These are phyloP conservation scores for Sporisorium iseilematis-ciliati DNA, from an alignment of 1,284 basidiomycete genomes.

Conservation along the genomic window DNA sequence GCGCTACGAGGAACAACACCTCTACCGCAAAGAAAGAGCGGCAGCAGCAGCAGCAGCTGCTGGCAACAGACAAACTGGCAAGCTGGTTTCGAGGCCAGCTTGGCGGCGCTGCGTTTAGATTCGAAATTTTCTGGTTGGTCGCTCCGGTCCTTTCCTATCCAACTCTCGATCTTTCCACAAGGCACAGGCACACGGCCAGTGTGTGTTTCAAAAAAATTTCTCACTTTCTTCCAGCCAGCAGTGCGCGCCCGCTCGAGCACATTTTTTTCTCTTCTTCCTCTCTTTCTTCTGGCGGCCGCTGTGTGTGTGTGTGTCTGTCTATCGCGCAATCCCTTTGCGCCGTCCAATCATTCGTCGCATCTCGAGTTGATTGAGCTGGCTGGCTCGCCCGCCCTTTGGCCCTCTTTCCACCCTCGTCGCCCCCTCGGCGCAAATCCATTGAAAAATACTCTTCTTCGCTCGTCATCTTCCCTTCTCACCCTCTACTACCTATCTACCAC, in stretches of 20 bases:
- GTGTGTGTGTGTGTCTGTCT: background rate
- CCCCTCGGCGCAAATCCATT: conserved; percentile 22
- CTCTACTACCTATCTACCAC: conserved; percentile 50
- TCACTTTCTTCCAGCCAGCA: conserved; percentile 7
- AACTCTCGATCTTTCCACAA: conserved; percentile 21
- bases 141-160: conserved; percentile 53
- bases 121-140: conserved; percentile 34
- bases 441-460: conserved; percentile 40
- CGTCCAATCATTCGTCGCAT: conserved; percentile 14
- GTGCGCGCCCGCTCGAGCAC: conserved; percentile 3
- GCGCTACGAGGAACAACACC: conserved; percentile 17
- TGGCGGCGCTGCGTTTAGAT: conserved; percentile 20
- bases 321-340: conserved; percentile 17
- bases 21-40: background rate
- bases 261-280: conserved; percentile 9
- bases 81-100: background rate
- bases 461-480: conserved; percentile 32
- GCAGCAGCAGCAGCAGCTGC: background rate
- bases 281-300: background rate
- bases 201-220: conserved; percentile 15
- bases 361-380: background rate
- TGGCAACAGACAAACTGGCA: background rate
- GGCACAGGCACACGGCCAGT: conserved; percentile 24
- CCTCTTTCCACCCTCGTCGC: conserved; percentile 14
- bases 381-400: conserved; percentile 5